Evolutionary conservation across 23 red algal genomes (phyloP).

Genomic region (Gracilaria domingensis): DNA sequence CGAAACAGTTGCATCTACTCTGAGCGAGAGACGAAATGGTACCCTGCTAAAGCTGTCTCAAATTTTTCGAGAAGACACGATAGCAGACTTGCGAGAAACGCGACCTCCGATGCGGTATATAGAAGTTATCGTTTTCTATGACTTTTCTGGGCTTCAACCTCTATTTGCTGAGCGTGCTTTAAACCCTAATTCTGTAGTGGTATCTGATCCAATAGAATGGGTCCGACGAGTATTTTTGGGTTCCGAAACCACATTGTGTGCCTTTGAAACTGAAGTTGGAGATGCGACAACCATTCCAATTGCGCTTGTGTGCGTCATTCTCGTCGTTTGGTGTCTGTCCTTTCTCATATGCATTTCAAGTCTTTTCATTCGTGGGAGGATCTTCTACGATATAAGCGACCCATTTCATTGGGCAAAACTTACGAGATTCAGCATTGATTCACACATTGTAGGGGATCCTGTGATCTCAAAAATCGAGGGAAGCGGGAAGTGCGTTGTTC

Average conservation of each 20-base stretch:
- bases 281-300: not conserved
- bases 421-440: not conserved
- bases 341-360: not conserved
- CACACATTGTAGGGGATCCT: not conserved
- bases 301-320: not conserved
- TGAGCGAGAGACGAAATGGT: not conserved
- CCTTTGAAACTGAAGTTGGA: not conserved
- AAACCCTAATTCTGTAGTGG: not conserved
- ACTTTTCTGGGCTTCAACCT: not conserved
- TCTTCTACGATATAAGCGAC: too few species aligned
- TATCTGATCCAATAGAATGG: not conserved
- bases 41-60: not conserved
- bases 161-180: not conserved
- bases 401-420: not conserved
- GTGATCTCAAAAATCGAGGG: not conserved
- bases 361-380: not conserved
- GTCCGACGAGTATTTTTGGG: not conserved
- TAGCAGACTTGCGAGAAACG: not conserved
- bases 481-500: not conserved
- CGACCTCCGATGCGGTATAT: not conserved
- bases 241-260: not conserved
- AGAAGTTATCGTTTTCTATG: not conserved
- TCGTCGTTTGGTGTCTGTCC: not conserved
- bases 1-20: not conserved
- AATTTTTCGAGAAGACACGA: not conserved